A percentile compares a stretch with the other conserved stretches of the same genome.
Conservation (phyloP, 495 filamentous ascomycete species). For the Trypethelium eluteriae region DNA sequence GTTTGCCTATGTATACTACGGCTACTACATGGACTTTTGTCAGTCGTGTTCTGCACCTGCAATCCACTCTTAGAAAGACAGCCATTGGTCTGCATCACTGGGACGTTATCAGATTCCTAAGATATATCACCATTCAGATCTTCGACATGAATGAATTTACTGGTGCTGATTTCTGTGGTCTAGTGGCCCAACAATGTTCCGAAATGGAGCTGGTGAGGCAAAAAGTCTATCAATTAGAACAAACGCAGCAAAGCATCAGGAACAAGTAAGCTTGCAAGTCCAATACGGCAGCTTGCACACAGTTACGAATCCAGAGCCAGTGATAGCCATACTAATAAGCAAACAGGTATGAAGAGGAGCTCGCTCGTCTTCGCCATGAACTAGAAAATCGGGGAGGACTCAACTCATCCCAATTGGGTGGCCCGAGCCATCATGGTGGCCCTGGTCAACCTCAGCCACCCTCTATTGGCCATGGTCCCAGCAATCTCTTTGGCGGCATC, state of each 20-base stretch:
- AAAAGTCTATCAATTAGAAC: slow-evolving; percentile 85
- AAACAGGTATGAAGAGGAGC: slow-evolving; percentile 84
- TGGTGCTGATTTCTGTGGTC: slow-evolving; percentile 25
- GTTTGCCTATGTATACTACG: background rate
- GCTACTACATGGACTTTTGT: background rate
- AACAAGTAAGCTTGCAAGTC: slow-evolving; percentile 59
- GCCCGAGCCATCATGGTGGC: slow-evolving; percentile 63
- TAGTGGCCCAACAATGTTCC: slow-evolving; percentile 77
- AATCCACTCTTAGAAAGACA: background rate
- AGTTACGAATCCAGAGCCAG: background rate
- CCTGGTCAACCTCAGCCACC: slow-evolving; percentile 75
- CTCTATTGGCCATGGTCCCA: slow-evolving; percentile 81
- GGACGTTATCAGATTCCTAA: background rate
- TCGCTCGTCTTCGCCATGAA: slow-evolving; percentile 74
- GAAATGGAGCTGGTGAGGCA: slow-evolving; percentile 89
- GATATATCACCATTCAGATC: no score
- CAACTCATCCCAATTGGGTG: slow-evolving; percentile 54
- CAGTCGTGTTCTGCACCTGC: background rate
- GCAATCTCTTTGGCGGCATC: slow-evolving; percentile 87
- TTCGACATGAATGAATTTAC: background rate
- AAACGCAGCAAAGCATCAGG: slow-evolving; percentile 77
- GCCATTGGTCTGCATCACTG: background rate
- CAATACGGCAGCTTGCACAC: background rate
- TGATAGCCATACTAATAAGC: background rate
- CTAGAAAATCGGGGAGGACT: slow-evolving; percentile 77